Evolutionary conservation across 2,329 filamentous ascomycete species (phyloP).

Genomic region (Monosporascus sp.): DNA sequence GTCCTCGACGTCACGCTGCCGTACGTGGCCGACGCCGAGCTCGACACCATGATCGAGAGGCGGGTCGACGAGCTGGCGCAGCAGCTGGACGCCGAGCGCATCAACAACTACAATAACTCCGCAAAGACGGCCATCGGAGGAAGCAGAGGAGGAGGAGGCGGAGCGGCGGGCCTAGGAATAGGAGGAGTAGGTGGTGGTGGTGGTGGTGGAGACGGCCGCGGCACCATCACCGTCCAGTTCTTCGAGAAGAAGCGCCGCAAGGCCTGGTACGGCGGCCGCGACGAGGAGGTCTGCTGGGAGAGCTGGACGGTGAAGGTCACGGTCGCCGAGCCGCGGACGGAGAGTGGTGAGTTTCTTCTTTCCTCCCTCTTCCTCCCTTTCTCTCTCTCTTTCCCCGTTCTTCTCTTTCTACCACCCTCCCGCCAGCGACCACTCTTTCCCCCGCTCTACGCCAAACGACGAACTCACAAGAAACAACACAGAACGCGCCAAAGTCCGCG

Average conservation of each 20-base stretch:
- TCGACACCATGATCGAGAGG: slow-evolving; percentile 90
- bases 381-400: slow-evolving; percentile 1
- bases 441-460: background rate
- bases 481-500: slow-evolving; percentile 85
- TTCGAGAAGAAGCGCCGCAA: slow-evolving; percentile 88
- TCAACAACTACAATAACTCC: background rate
- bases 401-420: background rate
- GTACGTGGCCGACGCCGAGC: slow-evolving; percentile 81
- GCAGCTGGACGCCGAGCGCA: slow-evolving; percentile 61
- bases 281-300: slow-evolving; percentile 97
- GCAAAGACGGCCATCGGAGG: no score
- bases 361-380: slow-evolving; percentile 1
- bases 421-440: slow-evolving; percentile 2
- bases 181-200: background rate
- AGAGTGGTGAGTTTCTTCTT: slow-evolving; percentile 60
- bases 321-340: slow-evolving; percentile 82
- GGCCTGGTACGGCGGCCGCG: slow-evolving; percentile 58
- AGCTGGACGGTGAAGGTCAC: slow-evolving; percentile 91
- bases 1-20: slow-evolving; percentile 87
- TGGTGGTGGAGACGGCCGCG: slow-evolving; percentile 54
- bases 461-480: background rate
- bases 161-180: background rate
- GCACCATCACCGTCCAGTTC: slow-evolving; percentile 82
- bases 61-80: slow-evolving; percentile 74
- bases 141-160: background rate